Base-by-base conservation (phyloP, 208 protist genomes). In the Trypanosoma mega region DNA sequence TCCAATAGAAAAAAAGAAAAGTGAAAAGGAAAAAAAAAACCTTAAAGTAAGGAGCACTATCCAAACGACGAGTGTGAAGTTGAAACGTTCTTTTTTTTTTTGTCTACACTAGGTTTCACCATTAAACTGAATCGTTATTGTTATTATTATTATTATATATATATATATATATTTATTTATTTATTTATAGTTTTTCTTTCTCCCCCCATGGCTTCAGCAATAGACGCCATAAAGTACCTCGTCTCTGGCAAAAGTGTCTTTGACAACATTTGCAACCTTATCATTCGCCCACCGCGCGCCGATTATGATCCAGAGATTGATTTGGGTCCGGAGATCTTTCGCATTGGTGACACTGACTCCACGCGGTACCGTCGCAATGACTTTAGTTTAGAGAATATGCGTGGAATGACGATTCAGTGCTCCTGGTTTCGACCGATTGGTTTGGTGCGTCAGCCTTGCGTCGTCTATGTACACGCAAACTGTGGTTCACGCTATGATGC, bases 381-480 rank as follows among this genome's bases (percentile, higher is more conserved):
- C 74, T 74, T 95, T 29, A 64, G 76, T 37, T 61, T 97, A 5
- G 57, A 80, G 26, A 95, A 95, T 61, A 88, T 90, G 78, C 86
- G 89, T 20, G 84, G 84, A 2, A 71, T 95, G 68, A 66, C 29
- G 29, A 66, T 97, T 11, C 41, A 85, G 63, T 96, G 87, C 74
- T 89, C 76, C 16, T 93, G 89, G 81, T 97, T 87, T 45, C 73
- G 82, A 49, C 80, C 85, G 3, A 58, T 51, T 6, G 36, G 63
- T 48, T 9, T 5, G 34, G 33, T 30, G 1, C 65, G 46, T 46
- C 56, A 78, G 21, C 92, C 92, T 16, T 97, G 92, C 44, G 85
- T 97, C 1, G 82, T 97, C 48, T 97, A 97, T 74, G 86, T 87
- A 62, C 92, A 97, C 65, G 90, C 78, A 3, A 97, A 97, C 74